Base-by-base conservation (phyloP, 306 rosid species). In the Alnus rubra region DNA sequence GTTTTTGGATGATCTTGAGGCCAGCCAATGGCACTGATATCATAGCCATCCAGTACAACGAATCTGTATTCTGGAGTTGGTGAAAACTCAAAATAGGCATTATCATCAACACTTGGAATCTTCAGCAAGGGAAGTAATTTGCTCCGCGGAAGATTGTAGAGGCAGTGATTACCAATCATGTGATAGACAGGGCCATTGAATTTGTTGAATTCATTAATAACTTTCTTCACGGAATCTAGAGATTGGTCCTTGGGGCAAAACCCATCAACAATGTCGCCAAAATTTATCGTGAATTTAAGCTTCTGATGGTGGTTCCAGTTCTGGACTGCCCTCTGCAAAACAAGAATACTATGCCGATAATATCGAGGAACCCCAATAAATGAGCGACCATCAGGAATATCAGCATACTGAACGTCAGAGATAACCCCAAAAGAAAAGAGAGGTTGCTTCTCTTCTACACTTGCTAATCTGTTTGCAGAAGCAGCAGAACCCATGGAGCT, bases 231-330 rank as follows among this genome's bases (percentile, higher is more conserved):
- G 18, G 94, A 79, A 45, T 44, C 68, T 51, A 81, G 35, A 79
- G 98, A 93, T 80, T 88, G 91, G 69, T 91, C 92, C 76, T 88
- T 89, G 2, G 98, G 98, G 82, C 97, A 95, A 60, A 78, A 85
- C 1, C 98, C 99, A 82, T 95, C 99, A 70, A 95, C 99, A 76
- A 93, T 93, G 59, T 95, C 98, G 60, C 98, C 97, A 18, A 90
- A 86, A 71, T 90, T 95, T 30, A 95, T 85, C 55, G 82, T 90
- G 75, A 93, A 95, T 12, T 86, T 89, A 28, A 88, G 96, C 80
- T 65, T 85, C 75, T 83, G 82, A 42, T 82, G 83, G 71, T 48
- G 73, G 79, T 92, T 95, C 99, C 99, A 95, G 39, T 73, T 74
- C 82, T 88, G 78, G 44, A 93, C 92, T 15, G 99, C 99, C 73